Evolutionary conservation across 257 asterid species (phyloP).

Genomic region (Sherardia arvensis): DNA sequence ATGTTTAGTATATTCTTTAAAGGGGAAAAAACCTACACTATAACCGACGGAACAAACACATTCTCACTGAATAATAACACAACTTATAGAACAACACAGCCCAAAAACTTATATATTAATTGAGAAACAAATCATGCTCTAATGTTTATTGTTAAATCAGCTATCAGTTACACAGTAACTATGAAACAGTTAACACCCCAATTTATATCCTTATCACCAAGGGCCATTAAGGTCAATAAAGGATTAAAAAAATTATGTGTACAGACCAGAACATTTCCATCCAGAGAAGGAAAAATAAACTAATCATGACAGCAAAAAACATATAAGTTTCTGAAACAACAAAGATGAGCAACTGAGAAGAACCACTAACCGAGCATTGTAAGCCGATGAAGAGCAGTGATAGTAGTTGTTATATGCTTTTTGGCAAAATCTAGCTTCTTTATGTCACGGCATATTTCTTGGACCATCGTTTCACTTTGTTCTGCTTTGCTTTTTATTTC

Average conservation of each 20-base stretch:
- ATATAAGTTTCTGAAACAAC: not conserved
- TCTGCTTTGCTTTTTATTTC: conserved; percentile 96
- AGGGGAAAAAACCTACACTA: not conserved
- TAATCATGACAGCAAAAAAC: not conserved
- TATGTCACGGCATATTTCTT: conserved; percentile 98
- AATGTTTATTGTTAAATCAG: not conserved
- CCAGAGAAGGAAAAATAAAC: not conserved
- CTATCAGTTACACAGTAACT: not conserved
- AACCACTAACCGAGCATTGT: conserved; percentile 85
- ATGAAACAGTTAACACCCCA: not conserved
- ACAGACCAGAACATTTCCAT: not conserved
- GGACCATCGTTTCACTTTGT: conserved; percentile 99
- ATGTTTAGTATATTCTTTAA: not conserved
- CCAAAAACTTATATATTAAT: not conserved
- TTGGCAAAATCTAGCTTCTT: conserved; percentile 97
- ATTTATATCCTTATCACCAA: not conserved
- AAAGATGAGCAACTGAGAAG: conserved; percentile 4
- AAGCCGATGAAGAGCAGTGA: conserved; percentile 98
- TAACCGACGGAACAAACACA: not conserved
- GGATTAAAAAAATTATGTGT: not conserved
- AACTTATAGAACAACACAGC: not conserved
- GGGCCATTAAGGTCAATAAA: not conserved
- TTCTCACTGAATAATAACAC: not conserved
- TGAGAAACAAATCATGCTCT: not conserved
- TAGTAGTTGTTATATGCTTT: conserved; percentile 93